Evolutionary conservation across 1,139 yeast species (phyloP).

Genomic region (Protomyces inouyei): DNA sequence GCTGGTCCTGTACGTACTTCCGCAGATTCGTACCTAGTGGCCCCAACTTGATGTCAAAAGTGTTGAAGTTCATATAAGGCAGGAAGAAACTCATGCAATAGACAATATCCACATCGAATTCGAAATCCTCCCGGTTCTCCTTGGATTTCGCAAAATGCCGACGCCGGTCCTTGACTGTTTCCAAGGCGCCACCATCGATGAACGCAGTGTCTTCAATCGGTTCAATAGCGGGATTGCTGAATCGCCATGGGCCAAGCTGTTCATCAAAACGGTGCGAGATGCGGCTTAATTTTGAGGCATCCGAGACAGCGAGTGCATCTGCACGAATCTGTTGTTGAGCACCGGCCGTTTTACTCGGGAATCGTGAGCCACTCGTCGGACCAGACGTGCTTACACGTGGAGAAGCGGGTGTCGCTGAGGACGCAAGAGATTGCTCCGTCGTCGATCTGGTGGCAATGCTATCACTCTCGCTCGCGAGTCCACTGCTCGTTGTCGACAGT

Average conservation of each 20-base stretch:
- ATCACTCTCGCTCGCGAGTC: not conserved
- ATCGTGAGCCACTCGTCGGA: not conserved
- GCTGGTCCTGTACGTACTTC: conserved; percentile 33
- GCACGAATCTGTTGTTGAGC: not conserved
- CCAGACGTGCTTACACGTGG: not conserved
- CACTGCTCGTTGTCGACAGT: not conserved
- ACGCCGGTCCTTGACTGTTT: conserved; percentile 27
- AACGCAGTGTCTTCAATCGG: conserved; percentile 29
- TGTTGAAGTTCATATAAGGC: conserved; percentile 30
- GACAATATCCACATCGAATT: conserved; percentile 27
- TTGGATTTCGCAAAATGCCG: conserved; percentile 25
- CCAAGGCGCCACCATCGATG: conserved; percentile 24
- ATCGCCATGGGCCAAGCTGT: conserved; percentile 28
- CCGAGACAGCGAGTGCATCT: not conserved
- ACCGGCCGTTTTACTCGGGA: not conserved
- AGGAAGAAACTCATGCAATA: conserved; percentile 30
- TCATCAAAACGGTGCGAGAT: conserved; percentile 14
- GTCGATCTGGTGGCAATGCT: not conserved
- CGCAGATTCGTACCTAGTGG: conserved; percentile 30
- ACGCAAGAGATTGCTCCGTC: not conserved
- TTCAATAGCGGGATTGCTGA: conserved; percentile 28
- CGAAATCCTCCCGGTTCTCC: conserved; percentile 21
- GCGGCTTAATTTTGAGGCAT: not conserved
- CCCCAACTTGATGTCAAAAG: conserved; percentile 27
- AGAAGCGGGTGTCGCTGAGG: not conserved